Evolutionary conservation across 306 rosid species (phyloP).

Genomic region (Quercus variabilis): DNA sequence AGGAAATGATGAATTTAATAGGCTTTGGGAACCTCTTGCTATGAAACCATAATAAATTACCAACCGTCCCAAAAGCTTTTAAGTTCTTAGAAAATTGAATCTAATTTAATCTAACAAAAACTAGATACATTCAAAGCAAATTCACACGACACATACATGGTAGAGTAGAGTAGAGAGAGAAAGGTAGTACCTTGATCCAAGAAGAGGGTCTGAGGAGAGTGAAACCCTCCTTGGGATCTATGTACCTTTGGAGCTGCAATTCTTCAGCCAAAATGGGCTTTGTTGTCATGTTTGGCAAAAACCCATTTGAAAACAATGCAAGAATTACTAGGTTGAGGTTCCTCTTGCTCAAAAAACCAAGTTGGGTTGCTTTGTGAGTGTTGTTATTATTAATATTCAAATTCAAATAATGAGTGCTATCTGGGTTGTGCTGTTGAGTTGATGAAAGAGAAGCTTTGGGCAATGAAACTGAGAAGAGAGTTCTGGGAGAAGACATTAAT

Average conservation of each 20-base stretch:
- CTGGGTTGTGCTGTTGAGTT: constrained; percentile 1
- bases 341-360: constrained; percentile 40
- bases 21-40: too few species aligned
- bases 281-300: constrained; percentile 27
- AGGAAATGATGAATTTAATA: too few species aligned
- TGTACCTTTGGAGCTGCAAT: constrained; percentile 69
- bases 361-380: constrained; percentile 2
- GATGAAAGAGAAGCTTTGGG: constrained; percentile 12
- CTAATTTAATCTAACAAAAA: background rate
- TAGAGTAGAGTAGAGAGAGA: background rate
- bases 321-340: constrained; percentile 38
- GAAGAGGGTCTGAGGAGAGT: constrained; percentile 86
- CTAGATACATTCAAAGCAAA: background rate
- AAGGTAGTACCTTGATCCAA: constrained; percentile 61
- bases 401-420: background rate
- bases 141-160: background rate
- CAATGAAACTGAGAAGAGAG: constrained; percentile 20
- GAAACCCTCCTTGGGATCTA: constrained; percentile 74
- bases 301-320: constrained; percentile 34
- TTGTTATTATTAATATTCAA: background rate
- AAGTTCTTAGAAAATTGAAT: too few species aligned
- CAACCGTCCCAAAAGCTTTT: too few species aligned
- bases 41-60: too few species aligned
- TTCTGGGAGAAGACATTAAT: constrained; percentile 13
- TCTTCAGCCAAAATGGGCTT: constrained; percentile 47